These are phyloP conservation scores for Hypholoma fasciculare DNA, from an alignment of 768 basidiomycete genomes.

Conservation along the genomic window DNA sequence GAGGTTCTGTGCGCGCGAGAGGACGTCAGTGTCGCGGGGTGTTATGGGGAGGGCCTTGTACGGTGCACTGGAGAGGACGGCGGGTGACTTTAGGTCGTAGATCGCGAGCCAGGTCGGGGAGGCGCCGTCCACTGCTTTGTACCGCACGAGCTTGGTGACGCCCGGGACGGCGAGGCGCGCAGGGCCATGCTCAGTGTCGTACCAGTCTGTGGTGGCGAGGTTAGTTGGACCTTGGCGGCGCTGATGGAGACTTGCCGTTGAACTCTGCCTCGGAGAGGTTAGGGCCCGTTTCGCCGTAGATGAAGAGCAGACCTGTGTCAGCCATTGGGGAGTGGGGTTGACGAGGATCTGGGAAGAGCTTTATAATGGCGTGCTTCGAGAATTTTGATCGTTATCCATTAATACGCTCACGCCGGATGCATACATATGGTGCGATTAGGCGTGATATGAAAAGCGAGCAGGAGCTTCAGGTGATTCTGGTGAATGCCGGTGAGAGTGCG, in stretches of 20 bases:
- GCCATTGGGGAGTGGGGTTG: too few species aligned
- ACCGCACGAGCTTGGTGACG: conserved; percentile 27
- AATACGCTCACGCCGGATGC: too few species aligned
- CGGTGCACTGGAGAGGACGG: conserved; percentile 10
- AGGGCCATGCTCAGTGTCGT: conserved; percentile 34
- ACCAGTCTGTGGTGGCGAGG: conserved; percentile 27
- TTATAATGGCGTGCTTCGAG: too few species aligned
- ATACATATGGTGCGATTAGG: too few species aligned
- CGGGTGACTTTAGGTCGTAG: conserved; percentile 28
- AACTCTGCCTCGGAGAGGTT: conserved; percentile 29
- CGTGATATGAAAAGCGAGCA: too few species aligned
- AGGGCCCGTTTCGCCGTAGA: conserved; percentile 27
- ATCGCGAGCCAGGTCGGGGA: conserved; percentile 22
- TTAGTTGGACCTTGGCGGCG: too few species aligned
- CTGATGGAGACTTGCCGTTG: conserved; percentile 33
- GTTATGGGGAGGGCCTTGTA: too few species aligned
- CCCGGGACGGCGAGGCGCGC: conserved; percentile 29
- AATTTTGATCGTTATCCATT: too few species aligned
- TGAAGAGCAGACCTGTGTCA: conserved; percentile 24
- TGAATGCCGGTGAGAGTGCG: too few species aligned
- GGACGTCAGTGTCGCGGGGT: conserved; percentile 16
- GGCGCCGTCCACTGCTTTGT: conserved; percentile 28
- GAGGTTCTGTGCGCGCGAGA: conserved; percentile 21
- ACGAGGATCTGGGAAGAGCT: too few species aligned
- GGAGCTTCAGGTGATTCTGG: too few species aligned